Base-by-base conservation (phyloP, 352 stramenopile genomes). In the Phytophthora tubulina region DNA sequence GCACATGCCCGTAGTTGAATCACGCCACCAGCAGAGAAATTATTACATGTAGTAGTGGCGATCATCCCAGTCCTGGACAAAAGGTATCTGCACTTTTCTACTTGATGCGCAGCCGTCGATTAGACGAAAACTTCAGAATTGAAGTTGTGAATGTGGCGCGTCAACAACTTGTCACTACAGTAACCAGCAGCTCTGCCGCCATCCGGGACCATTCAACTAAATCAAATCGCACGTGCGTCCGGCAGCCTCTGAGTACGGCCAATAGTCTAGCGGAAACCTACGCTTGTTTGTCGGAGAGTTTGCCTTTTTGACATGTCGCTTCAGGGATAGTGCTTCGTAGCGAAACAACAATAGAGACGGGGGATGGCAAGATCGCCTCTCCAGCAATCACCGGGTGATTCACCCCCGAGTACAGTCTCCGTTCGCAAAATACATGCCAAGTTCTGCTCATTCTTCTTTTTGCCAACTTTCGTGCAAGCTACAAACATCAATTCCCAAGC, bases 41-140 rank as follows among this genome's bases (percentile, higher is more conserved):
- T 27, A 27, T 27, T 27, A 27, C 36, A 13, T 10, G 41, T 15
- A 35, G 14, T 10, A 57, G 33, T 8, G 32, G 10, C 10, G 17
- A 44, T 46, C 9, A 17, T 15, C 2, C n/a, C 21, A 21, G 46
- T 59, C 27, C 36, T 49, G 36, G 10, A 17, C 48, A 67, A 50
- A 44, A 45, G 2, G 14, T 15, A 10, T n/a, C n/a, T 30, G 36
- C 21, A 21, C 59, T 58, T 59, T 62, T 69, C 51, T 63, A 42
- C 62, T 63, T 70, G 62, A 49, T 62, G 32, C 38, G 48, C 41
- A 51, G 51, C 13, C 39, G 63, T 58, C 63, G 53, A 70, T 64
- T 70, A 70, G 63, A 70, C 63, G 42, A 70, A 69, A 63, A 70
- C 62, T 70, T 70, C 62, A 70, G 62, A 70, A 70, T 64, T 70